These are phyloP conservation scores for Paramecium primaurelia DNA, from an alignment of 73 alveolate species.

Conservation along the genomic window DNA sequence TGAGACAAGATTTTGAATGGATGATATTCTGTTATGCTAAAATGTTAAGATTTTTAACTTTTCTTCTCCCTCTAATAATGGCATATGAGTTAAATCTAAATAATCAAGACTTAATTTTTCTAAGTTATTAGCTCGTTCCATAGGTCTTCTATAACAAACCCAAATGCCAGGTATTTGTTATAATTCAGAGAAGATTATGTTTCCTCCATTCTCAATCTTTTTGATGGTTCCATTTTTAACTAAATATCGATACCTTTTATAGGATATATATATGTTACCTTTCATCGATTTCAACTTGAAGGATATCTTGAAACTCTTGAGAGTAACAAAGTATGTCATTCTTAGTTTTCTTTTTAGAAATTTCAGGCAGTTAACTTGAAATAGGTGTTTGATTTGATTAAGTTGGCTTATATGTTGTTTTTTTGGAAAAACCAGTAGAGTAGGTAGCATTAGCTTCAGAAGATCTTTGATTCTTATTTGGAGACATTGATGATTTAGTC, in stretches of 20 bases:
- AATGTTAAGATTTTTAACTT: slow-evolving; percentile 68
- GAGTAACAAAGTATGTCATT: not conserved
- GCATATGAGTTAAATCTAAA: slow-evolving; percentile 80
- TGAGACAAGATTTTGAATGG: slow-evolving; percentile 76
- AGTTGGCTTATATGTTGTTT: not conserved
- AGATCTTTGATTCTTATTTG: not conserved
- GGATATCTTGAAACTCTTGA: slow-evolving; percentile 47
- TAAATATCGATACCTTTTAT: slow-evolving; percentile 69
- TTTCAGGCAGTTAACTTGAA: slow-evolving; percentile 3
- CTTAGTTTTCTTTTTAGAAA: not conserved
- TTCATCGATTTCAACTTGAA: slow-evolving; percentile 49
- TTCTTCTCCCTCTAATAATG: slow-evolving; percentile 87
- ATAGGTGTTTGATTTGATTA: slow-evolving; percentile 5
- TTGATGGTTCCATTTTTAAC: slow-evolving; percentile 77
- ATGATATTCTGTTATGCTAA: slow-evolving; percentile 70
- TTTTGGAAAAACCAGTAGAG: slow-evolving; percentile 25
- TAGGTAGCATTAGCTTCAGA: not conserved
- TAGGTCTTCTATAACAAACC: slow-evolving; percentile 78
- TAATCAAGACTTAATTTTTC: slow-evolving; percentile 81
- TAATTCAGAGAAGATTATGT: slow-evolving; percentile 77
- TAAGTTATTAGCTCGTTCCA: slow-evolving; percentile 70
- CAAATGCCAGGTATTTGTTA: slow-evolving; percentile 79
- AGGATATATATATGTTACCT: not conserved
- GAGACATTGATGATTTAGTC: slow-evolving; percentile 21
- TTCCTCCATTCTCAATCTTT: slow-evolving; percentile 77